Evolutionary conservation across 441 rosid species (phyloP), one percentile per base, ranked within the genome.

Genomic region (Breynia disticha): DNA sequence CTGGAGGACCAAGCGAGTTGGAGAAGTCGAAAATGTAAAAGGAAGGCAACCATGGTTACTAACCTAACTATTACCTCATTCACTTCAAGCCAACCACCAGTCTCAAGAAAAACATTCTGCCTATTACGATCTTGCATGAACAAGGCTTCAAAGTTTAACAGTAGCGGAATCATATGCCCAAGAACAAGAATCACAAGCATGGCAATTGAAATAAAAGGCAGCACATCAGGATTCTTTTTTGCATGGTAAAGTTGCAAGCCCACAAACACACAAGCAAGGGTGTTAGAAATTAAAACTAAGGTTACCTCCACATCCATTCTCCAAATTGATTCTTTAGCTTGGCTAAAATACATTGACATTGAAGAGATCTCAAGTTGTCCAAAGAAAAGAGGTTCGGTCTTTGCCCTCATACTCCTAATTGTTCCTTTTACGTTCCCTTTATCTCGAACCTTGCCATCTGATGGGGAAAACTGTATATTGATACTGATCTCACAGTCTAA

Each of bases 301-400:
- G 68, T 73, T 45, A 91, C 70, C 86, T 91, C 98, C 52, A 91
- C 61, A 77, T 86, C 91, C 86, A 84, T 86, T 72, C 98, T 80
- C 91, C 91, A 84, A 46, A 91, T 76, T 57, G 90, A 91, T 67
- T 81, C 82, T 57, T 61, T 63, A 11, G 91, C 97, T 76, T 82
- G 87, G 67, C 57, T 62, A 24, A 44, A 48, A 54, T 79, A 80
- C 16, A 86, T 75, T 0, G 89, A 76, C 62, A 69, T 71, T 14
- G 98, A 86, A 61, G 69, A 70, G 57, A 88, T 58, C 68, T 72
- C 77, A 57, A 91, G 77, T 22, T 50, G 71, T 57, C 63, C 68
- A 56, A 91, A 81, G 66, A 78, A 77, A 58, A 82, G 81, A 58
- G 87, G 77, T 67, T 88, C 91, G 0, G 73, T 61, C 67, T 71